phyloP scores from a whole-genome alignment of 1,284 basidiomycete genomes.

The Puccinia horiana region DNA sequence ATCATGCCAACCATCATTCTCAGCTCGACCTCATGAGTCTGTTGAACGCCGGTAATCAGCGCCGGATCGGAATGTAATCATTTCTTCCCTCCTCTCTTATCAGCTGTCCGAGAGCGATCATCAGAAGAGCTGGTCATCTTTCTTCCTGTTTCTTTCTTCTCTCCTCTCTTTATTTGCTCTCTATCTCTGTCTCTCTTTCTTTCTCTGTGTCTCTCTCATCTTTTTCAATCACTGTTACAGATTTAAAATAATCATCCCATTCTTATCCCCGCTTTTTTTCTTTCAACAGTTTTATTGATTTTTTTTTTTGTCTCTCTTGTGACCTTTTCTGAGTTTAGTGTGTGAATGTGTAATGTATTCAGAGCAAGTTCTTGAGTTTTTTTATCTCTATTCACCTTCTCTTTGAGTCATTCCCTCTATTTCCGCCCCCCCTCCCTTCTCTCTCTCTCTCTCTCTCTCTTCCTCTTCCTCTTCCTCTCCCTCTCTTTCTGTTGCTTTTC shows the following conservation, averaged over 20 bases:
- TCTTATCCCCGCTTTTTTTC: background rate
- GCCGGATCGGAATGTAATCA: constrained; percentile 44
- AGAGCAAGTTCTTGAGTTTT: background rate
- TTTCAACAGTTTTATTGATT: background rate
- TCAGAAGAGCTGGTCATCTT: background rate
- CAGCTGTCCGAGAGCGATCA: background rate
- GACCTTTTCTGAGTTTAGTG: background rate
- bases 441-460: constrained; percentile 6
- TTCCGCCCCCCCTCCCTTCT: background rate
- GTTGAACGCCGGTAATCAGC: constrained; percentile 47
- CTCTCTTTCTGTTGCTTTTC: background rate
- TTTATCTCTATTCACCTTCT: background rate
- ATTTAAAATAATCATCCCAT: too few relatives aligned
- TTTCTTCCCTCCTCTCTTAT: background rate
- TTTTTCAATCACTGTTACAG: background rate
- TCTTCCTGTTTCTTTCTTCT: background rate
- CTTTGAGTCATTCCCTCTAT: background rate
- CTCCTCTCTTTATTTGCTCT: background rate
- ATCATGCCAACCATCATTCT: constrained; percentile 1
- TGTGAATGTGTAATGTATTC: background rate
- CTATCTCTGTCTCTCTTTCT: background rate
- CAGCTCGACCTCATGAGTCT: constrained; percentile 45
- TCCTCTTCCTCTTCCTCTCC: background rate
- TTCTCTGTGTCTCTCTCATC: background rate
- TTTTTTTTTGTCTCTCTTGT: background rate